A percentile compares a stretch with the other conserved stretches of the same genome.
These are phyloP conservation scores for Sphaerosporella brunnea DNA, from an alignment of 495 filamentous ascomycete genomes.

Conservation along the genomic window DNA sequence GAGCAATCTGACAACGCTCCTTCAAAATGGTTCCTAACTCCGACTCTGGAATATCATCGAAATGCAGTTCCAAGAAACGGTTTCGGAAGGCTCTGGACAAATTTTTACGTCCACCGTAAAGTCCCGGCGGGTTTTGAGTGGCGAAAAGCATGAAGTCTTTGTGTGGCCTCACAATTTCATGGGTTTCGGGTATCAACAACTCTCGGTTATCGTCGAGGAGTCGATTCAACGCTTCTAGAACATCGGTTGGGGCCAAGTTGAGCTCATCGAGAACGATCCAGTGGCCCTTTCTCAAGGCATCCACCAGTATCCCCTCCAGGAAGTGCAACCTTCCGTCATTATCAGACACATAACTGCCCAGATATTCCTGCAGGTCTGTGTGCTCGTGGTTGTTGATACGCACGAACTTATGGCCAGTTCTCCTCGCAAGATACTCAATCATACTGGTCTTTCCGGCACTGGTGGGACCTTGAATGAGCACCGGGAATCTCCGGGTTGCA, in stretches of 20 bases:
- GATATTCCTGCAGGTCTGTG: constrained; percentile 93
- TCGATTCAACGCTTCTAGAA: constrained; percentile 86
- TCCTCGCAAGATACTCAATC: constrained; percentile 93
- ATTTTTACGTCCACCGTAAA: constrained; percentile 88
- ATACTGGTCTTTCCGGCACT: constrained; percentile 97
- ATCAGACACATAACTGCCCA: constrained; percentile 82
- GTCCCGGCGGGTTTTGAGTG: constrained; percentile 92
- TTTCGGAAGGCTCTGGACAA: constrained; percentile 91
- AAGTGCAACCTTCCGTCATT: constrained; percentile 68
- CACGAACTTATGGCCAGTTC: constrained; percentile 89
- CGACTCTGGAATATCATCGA: constrained; percentile 90
- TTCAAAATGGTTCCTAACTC: constrained; percentile 88
- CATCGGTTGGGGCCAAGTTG: constrained; percentile 89
- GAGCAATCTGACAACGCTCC: constrained; percentile 64
- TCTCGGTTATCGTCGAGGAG: constrained; percentile 96
- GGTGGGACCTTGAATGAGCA: constrained; percentile 92
- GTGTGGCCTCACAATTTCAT: constrained; percentile 79
- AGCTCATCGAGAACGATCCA: constrained; percentile 98
- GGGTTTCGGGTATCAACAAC: constrained; percentile 88
- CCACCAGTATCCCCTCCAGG: constrained; percentile 85
- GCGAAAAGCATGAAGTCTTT: constrained; percentile 95
- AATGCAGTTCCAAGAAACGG: constrained; percentile 90
- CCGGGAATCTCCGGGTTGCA: constrained; percentile 77
- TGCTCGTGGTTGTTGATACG: constrained; percentile 99
- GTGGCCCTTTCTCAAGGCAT: constrained; percentile 76